These are phyloP conservation scores for Chaetomiaceae sp. DNA, from an alignment of 2,329 filamentous ascomycete genomes.

Conservation along the genomic window DNA sequence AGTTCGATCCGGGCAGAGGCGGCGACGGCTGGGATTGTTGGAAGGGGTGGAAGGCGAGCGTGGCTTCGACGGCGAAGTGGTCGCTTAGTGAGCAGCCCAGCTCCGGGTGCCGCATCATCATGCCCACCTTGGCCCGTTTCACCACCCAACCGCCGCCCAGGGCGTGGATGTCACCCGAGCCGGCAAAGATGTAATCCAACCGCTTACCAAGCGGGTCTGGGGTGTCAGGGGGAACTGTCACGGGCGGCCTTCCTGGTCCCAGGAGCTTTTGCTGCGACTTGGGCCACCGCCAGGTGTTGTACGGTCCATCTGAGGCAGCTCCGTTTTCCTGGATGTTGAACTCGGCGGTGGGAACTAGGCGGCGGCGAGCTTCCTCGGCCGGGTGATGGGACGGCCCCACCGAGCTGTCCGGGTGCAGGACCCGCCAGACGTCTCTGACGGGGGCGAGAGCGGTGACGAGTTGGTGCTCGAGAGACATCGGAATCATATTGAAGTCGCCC, in stretches of 20 bases:
- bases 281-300: conserved; percentile 93
- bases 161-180: conserved; percentile 40
- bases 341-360: conserved; percentile 67
- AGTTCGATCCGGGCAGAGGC: conserved; percentile 11
- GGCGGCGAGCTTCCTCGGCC: conserved; percentile 60
- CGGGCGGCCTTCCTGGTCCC: conserved; percentile 56
- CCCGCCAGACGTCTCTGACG: conserved; percentile 79
- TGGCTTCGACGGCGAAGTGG: conserved; percentile 87
- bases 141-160: conserved; percentile 60
- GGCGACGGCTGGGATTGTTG: not conserved
- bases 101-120: conserved; percentile 75
- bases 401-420: conserved; percentile 77
- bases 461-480: conserved; percentile 75
- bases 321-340: conserved; percentile 79
- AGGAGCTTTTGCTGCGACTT: conserved; percentile 65
- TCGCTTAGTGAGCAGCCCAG: conserved; percentile 86
- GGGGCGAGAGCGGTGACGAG: conserved; percentile 75
- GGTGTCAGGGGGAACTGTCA: conserved; percentile 59
- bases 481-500: conserved; percentile 97
- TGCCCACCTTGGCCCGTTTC: conserved; percentile 65
- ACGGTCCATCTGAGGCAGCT: conserved; percentile 76
- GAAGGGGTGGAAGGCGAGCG: conserved; percentile 51
- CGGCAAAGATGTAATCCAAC: conserved; percentile 91
- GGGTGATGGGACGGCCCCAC: conserved; percentile 67
- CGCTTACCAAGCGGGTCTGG: conserved; percentile 73